Evolutionary conservation across 768 basidiomycete genomes (phyloP).

Genomic region (Pholiota molesta): DNA sequence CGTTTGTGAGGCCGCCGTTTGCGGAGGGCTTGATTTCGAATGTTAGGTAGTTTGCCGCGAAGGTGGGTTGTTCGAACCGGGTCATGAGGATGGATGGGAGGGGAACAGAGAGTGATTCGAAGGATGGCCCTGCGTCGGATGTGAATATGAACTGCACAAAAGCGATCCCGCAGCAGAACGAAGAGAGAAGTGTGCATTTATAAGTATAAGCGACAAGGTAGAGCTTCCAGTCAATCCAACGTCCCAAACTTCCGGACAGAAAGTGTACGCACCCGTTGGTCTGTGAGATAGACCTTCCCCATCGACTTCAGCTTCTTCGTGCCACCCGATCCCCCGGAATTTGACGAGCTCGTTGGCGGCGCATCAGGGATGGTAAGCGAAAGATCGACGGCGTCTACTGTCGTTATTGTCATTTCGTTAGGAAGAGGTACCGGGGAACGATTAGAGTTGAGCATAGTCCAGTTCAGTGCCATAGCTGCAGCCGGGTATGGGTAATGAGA

Average conservation of each 20-base stretch:
- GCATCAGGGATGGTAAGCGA: slow-evolving; percentile 59
- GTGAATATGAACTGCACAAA: slow-evolving; percentile 64
- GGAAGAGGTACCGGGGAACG: slow-evolving; percentile 66
- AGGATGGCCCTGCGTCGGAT: slow-evolving; percentile 34
- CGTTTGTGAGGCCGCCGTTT: slow-evolving; percentile 66
- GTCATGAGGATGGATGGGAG: slow-evolving; percentile 67
- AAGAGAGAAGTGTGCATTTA: neutral
- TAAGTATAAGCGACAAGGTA: neutral
- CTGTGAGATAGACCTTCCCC: slow-evolving; percentile 68
- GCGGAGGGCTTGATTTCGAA: slow-evolving; percentile 69
- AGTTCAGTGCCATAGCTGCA: slow-evolving; percentile 74
- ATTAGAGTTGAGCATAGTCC: slow-evolving; percentile 66
- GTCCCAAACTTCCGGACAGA: neutral
- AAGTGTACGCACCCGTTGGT: slow-evolving; percentile 63
- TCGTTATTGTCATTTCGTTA: slow-evolving; percentile 60
- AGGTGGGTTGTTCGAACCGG: slow-evolving; percentile 75
- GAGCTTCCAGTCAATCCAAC: neutral
- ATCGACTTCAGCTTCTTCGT: slow-evolving; percentile 57
- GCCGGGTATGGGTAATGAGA: slow-evolving; percentile 1
- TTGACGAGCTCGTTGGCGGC: slow-evolving; percentile 41
- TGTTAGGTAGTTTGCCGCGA: slow-evolving; percentile 66
- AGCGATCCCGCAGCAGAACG: neutral
- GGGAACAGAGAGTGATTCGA: slow-evolving; percentile 60
- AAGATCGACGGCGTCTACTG: slow-evolving; percentile 59
- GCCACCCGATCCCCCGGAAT: slow-evolving; percentile 58